A percentile compares a stretch with the other conserved stretches of the same genome.
Conservation (phyloP, 345 rosid species). For the Mangifera indica region DNA sequence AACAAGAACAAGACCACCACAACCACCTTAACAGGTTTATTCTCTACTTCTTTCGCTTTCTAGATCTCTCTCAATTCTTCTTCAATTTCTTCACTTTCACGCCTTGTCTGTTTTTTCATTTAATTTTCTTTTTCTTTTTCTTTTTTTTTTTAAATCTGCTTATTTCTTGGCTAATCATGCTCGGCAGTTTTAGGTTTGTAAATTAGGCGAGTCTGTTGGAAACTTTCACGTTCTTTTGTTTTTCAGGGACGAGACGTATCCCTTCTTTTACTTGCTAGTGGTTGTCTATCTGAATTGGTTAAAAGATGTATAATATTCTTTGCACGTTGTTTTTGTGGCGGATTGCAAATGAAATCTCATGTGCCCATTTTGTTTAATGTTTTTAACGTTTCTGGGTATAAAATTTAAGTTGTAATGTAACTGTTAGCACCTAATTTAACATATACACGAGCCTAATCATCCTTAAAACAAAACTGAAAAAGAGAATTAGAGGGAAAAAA, state of each 20-base stretch:
- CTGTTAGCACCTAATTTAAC: neutral
- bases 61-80: neutral
- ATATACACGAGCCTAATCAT: neutral
- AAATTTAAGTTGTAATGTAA: too few species aligned
- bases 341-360: neutral
- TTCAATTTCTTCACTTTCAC: neutral
- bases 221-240: neutral
- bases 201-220: neutral
- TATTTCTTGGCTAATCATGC: slow-evolving; percentile 3
- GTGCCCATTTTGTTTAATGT: neutral
- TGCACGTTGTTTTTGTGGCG: neutral
- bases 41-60: neutral
- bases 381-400: neutral
- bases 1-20: neutral
- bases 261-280: neutral
- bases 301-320: neutral
- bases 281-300: neutral
- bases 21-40: slow-evolving; percentile 15
- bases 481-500: too few species aligned
- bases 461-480: neutral
- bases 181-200: neutral
- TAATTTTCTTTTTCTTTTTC: neutral
- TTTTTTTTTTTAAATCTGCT: neutral
- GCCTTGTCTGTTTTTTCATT: neutral
- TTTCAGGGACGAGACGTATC: neutral